Conservation (phyloP, 331 rosid species). For the Pyrus hybrid region DNA sequence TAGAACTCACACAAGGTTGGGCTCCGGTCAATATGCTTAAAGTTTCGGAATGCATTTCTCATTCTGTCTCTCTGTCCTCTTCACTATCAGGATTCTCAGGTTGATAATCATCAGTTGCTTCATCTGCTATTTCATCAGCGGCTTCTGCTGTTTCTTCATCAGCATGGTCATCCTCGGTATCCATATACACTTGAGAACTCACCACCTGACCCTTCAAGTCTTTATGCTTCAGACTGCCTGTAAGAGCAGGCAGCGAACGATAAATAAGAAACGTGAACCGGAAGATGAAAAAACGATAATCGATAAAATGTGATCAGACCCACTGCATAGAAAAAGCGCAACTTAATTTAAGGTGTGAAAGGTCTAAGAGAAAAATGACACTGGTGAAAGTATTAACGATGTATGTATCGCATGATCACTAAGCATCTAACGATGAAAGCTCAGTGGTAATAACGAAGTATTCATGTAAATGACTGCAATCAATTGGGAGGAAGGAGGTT, state of each 20-base stretch:
- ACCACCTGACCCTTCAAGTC: slow-evolving; percentile 32
- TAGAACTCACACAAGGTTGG: neutral
- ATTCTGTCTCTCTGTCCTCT: slow-evolving; percentile 15
- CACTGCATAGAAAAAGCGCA: neutral
- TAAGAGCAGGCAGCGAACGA: neutral
- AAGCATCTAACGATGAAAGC: neutral
- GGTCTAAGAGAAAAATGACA: neutral
- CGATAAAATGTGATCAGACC: neutral
- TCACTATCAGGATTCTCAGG: slow-evolving; percentile 13
- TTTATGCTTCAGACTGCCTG: slow-evolving; percentile 37
- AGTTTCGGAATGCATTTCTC: neutral
- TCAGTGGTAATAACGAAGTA: neutral
- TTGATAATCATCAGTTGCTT: slow-evolving; percentile 8
- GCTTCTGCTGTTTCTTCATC: slow-evolving; percentile 11
- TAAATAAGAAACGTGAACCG: neutral
- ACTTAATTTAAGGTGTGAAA: neutral
- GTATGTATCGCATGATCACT: neutral
- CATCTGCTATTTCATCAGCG: neutral
- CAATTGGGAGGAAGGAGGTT: neutral
- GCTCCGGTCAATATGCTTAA: neutral
- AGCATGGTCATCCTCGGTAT: neutral
- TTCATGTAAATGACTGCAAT: neutral
- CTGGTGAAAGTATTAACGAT: neutral
- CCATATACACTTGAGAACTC: slow-evolving; percentile 32
- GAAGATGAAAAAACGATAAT: neutral